Evolutionary conservation across 305 asterid species (phyloP), one percentile per base, ranked within the genome.

Genomic region (Stenogyne calaminthoides): DNA sequence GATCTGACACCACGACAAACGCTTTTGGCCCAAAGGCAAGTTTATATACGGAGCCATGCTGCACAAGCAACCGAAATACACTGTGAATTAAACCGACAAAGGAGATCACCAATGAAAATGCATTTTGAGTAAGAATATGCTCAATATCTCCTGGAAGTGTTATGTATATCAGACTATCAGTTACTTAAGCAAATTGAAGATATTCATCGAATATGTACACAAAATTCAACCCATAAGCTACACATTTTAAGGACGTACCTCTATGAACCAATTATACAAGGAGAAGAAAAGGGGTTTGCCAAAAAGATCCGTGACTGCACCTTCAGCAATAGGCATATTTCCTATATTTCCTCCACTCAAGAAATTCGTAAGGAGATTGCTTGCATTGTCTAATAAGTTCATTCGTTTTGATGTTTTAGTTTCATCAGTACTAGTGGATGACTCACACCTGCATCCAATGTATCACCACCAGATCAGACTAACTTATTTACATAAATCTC

Each of bases 11-110:
- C 63, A 94, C 97, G 71, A 94, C 83, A 79, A 94, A 94, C 65
- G 97, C 97, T 77, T 94, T 94, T 56, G 99, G 99, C 79, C 97
- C 98, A 77, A 91, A 94, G 79, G 99, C 99, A 84, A 94, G 97
- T 81, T 88, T 90, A 77, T 91, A 94, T 20, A 94, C 95, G 2
- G 97, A 80, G 57, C 99, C 99, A 83, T 94, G 91, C 97, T 94
- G 97, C 78, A 70, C 54, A 81, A 29, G 58, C 69, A 79, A 70
- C 66, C 82, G 74, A 81, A 72, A 69, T 27, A 61, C 79, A 67
- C 68, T 37, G 66, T 70, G 39, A 73, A 73, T n/a, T n/a, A n/a
- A n/a, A n/a, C n/a, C n/a, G n/a, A n/a, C n/a, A n/a, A n/a, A n/a
- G n/a, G n/a, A n/a, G 69, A 72, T 67, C 16, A n/a, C 60, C 3